Percentiles rank a stretch among this genome's conserved stretches.
Evolutionary conservation across 345 rosid species (phyloP).

Genomic region (Linum tenue): DNA sequence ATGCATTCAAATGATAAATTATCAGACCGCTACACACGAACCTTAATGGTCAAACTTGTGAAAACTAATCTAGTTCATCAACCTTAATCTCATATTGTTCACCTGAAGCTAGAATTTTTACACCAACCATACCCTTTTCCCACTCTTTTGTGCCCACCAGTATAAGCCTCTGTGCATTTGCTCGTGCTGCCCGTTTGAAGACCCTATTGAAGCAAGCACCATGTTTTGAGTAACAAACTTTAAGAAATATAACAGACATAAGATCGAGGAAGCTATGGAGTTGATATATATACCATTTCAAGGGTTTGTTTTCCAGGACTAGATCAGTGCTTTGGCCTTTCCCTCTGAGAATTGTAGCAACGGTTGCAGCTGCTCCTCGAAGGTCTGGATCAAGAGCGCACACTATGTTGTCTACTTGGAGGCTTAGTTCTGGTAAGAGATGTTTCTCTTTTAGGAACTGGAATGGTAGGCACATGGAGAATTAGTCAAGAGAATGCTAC

Average conservation of each 20-base stretch:
- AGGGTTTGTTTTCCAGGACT: conserved; percentile 74
- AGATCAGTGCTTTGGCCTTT: conserved; percentile 80
- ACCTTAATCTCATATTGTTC: conserved; percentile 74
- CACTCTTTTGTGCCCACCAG: conserved; percentile 75
- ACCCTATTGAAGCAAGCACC: conserved; percentile 34
- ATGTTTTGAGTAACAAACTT: no score
- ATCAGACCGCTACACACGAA: no score
- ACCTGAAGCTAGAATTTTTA: conserved; percentile 63
- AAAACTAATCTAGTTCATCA: conserved; percentile 42
- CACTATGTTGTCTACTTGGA: conserved; percentile 65
- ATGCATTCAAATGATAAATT: no score
- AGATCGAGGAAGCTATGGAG: not conserved
- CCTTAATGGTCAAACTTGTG: no score
- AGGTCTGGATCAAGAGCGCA: conserved; percentile 73
- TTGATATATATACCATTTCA: conserved; percentile 49
- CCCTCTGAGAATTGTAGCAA: conserved; percentile 64
- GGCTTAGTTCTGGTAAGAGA: conserved; percentile 51
- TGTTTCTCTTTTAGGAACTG: conserved; percentile 85
- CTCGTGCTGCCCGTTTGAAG: conserved; percentile 76
- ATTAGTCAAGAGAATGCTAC: not conserved
- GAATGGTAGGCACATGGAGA: not conserved
- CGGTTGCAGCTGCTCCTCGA: conserved; percentile 70
- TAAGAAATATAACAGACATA: no score
- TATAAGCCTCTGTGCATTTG: conserved; percentile 66
- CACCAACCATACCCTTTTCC: conserved; percentile 72